These are phyloP conservation scores for Solidago caesia DNA, from an alignment of 129 eudicot species.

Conservation along the genomic window DNA sequence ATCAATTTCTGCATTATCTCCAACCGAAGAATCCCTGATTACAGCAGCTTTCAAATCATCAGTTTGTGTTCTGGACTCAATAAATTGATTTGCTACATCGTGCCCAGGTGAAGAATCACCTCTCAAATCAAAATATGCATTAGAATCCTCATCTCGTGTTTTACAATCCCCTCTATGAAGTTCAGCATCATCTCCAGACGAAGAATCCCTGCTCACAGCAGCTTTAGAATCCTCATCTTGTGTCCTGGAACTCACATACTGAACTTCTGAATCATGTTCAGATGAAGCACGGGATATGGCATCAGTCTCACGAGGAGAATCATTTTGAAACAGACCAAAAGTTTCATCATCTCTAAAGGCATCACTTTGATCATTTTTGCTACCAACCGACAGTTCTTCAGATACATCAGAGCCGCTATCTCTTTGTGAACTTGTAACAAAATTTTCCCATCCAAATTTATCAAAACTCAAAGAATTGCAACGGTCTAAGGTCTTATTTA, in stretches of 20 bases:
- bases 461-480: slow-evolving; percentile 32
- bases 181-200: slow-evolving; percentile 4
- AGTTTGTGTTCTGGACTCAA: background rate
- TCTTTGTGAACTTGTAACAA: slow-evolving; percentile 34
- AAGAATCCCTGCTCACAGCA: background rate
- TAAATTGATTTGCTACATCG: background rate
- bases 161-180: background rate
- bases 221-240: slow-evolving; percentile 4
- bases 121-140: background rate
- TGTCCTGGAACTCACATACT: background rate
- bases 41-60: slow-evolving; percentile 6
- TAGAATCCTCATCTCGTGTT: slow-evolving; percentile 4
- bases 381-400: slow-evolving; percentile 35
- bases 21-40: slow-evolving; percentile 15
- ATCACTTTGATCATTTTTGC: slow-evolving; percentile 28
- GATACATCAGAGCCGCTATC: slow-evolving; percentile 26
- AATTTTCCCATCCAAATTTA: slow-evolving; percentile 44
- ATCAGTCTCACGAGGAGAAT: slow-evolving; percentile 34
- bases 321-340: slow-evolving; percentile 43
- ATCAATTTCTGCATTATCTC: slow-evolving; percentile 9
- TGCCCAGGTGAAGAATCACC: slow-evolving; percentile 5
- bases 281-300: slow-evolving; percentile 29
- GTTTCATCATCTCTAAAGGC: slow-evolving; percentile 32
- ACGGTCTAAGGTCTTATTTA: slow-evolving; percentile 28
- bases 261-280: slow-evolving; percentile 45